Conservation (phyloP, 805 yeast genomes). For the Wickerhamiella slavikovae region DNA sequence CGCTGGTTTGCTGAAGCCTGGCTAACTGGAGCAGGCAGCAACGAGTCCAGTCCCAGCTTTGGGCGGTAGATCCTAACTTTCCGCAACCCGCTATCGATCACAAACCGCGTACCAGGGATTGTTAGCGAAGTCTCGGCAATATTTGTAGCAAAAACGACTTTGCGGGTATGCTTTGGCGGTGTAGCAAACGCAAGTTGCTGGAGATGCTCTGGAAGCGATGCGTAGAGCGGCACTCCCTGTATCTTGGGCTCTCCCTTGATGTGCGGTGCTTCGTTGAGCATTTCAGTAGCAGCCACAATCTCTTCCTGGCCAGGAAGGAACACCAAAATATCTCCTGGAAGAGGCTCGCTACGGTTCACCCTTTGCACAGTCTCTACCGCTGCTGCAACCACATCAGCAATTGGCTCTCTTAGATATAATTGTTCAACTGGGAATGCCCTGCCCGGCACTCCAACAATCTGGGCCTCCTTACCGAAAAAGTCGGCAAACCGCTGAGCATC, state of each 20-base stretch:
- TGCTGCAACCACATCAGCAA: slow-evolving; percentile 71
- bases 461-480: slow-evolving; percentile 56
- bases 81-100: slow-evolving; percentile 78
- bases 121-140: slow-evolving; percentile 97
- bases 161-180: slow-evolving; percentile 45
- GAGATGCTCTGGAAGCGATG: slow-evolving; percentile 71
- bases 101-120: slow-evolving; percentile 83
- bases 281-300: slow-evolving; percentile 61
- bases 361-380: slow-evolving; percentile 56
- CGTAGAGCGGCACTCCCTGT: slow-evolving; percentile 71
- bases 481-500: slow-evolving; percentile 71
- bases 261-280: slow-evolving; percentile 38
- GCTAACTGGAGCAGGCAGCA: slow-evolving; percentile 79
- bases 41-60: slow-evolving; percentile 76
- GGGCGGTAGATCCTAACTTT: slow-evolving; percentile 93
- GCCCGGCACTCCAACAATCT: slow-evolving; percentile 78
- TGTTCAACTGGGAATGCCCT: slow-evolving; percentile 69
- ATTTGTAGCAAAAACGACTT: slow-evolving; percentile 80
- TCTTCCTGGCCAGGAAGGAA: slow-evolving; percentile 96
- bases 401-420: slow-evolving; percentile 37
- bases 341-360: slow-evolving; percentile 55
- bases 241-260: slow-evolving; percentile 56
- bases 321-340: too few species aligned
- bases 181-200: slow-evolving; percentile 66
- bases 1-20: slow-evolving; percentile 90